Conservation (phyloP, 306 rosid genomes). For the Herpetospermum pedunculosum region DNA sequence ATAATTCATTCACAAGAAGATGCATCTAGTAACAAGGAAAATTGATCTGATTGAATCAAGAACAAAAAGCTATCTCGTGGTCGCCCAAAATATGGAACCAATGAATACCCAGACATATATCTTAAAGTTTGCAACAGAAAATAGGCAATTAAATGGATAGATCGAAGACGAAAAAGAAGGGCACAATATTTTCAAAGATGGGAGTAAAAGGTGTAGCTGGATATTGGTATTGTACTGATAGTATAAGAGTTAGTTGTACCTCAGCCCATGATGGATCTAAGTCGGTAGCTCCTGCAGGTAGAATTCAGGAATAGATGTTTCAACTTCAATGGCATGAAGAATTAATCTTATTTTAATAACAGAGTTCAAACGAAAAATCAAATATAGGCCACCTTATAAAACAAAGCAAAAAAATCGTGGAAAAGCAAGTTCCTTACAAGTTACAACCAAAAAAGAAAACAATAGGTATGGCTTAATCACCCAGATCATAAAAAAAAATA, state of each 20-base stretch:
- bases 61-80: background rate
- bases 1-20: background rate
- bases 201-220: background rate
- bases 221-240: background rate
- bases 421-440: background rate
- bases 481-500: background rate
- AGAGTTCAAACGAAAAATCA: background rate
- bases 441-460: background rate
- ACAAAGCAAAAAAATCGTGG: background rate
- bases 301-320: constrained; percentile 12
- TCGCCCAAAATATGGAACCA: background rate
- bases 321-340: background rate
- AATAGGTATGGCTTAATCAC: background rate
- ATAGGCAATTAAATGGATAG: background rate
- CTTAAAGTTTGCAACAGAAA: background rate
- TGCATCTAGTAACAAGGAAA: background rate
- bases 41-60: background rate
- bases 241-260: constrained; percentile 28
- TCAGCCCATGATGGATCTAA: constrained; percentile 92
- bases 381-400: background rate
- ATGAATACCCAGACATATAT: background rate
- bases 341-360: background rate
- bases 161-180: background rate
- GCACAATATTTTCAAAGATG: background rate
- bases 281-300: constrained; percentile 65